Evolutionary conservation across 441 rosid species (phyloP), one percentile per base, ranked within the genome.

Genomic region (Arabidopsis hybrid): DNA sequence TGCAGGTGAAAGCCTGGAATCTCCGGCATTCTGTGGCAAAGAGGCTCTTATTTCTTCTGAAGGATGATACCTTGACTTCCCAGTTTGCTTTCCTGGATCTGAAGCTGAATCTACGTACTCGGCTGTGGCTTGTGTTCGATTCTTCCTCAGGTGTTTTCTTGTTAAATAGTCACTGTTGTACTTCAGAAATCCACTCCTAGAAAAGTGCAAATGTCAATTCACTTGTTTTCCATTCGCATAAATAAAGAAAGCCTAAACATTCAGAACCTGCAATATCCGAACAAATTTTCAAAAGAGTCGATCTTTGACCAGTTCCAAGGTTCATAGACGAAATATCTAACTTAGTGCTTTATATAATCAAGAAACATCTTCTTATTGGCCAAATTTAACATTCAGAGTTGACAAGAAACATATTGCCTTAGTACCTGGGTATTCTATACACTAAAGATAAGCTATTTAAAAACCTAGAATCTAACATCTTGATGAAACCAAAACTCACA

Each of bases 31-130:
- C 63, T 75, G 77, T 18, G 87, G 83, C 1, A 72, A 66, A 12
- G 85, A 76, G 57, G 83, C 88, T 11, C 80, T 84, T 57, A 93
- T 82, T 13, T 91, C 97, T 87, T 96, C 99, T 64, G 82, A 91
- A 1, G 97, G 98, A 82, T 95, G 97, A 80, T 91, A 93, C 21
- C 65, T 77, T 3, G 79, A 45, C 76, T 73, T 80, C 16, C 81
- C 86, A 56, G 81, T 87, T 78, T 70, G 80, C 77, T 86, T 87
- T 4, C 80, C 66, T 51, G 98, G 87, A 84, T 87, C 95, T 10
- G 87, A 85, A 18, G 87, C 86, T 0, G 95, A 85, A 38, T 84
- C 86, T 59, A 89, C 75, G 65, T 82, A 80, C 84, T 84, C 93
- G 0, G 89, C 85, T 21, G 88, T 83, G 9, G 92, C 98, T 84